A percentile compares a stretch with the other conserved stretches of the same genome.
phyloP scores from a whole-genome alignment of 495 filamentous ascomycete species.

The Xylaria acuta region DNA sequence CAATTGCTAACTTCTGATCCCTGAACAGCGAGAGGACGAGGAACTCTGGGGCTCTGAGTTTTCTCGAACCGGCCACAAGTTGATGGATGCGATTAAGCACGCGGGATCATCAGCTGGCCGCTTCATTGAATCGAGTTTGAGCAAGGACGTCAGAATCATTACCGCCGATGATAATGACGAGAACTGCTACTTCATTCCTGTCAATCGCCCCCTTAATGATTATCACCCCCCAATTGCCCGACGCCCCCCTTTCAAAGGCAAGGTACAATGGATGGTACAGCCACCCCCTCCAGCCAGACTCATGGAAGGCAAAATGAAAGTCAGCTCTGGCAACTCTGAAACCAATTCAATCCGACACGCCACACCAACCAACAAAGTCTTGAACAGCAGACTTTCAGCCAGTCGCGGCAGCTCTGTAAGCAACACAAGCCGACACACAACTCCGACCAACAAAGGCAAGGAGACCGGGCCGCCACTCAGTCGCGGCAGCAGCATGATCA shows the following conservation, averaged over 20 bases:
- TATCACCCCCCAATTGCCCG: conserved; percentile 86
- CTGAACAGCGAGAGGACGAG: conserved; percentile 78
- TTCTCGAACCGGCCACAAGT: conserved; percentile 48
- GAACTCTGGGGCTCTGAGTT: conserved; percentile 71
- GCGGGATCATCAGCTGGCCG: conserved; percentile 57
- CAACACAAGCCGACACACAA: conserved; percentile 33
- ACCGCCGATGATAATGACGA: conserved; percentile 46
- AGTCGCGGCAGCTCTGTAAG: neutral
- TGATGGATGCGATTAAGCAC: conserved; percentile 59
- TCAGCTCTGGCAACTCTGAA: conserved; percentile 54
- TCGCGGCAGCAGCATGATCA: conserved; percentile 4
- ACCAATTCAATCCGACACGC: conserved; percentile 33
- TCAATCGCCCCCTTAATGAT: conserved; percentile 83
- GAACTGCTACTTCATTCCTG: conserved; percentile 67
- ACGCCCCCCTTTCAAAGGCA: conserved; percentile 67
- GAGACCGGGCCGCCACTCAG: neutral
- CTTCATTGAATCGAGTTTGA: conserved; percentile 52
- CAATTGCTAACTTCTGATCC: neutral
- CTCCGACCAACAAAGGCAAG: conserved; percentile 35
- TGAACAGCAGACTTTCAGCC: neutral
- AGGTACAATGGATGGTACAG: conserved; percentile 88
- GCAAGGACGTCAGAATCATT: conserved; percentile 42
- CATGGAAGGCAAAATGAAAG: conserved; percentile 80
- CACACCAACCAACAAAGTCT: conserved; percentile 35
- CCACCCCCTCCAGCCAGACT: conserved; percentile 82